Evolutionary conservation across 495 filamentous ascomycete species (phyloP), one percentile per base, ranked within the genome.

Genomic region (Xylaria telfairii): DNA sequence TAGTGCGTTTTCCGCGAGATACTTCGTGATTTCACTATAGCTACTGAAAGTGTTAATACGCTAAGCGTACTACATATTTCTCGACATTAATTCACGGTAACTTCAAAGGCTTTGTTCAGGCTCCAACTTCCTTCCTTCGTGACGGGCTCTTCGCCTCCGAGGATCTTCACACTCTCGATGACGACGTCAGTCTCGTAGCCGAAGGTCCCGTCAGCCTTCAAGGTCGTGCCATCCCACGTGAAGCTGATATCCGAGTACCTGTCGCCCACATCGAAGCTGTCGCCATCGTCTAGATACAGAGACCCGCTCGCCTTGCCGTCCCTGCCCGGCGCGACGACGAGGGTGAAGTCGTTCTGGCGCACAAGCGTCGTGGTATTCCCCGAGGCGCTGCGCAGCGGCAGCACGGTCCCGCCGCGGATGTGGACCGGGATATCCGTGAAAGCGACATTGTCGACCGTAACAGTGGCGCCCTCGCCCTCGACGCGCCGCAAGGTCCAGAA

Each of bases 381-480:
- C 63, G 87, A 87, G 49, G 83, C 80, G 8, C 82, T 78, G 3
- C 93, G 85, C 44, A 89, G 77, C 0, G 93, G 92, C 46, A 95
- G 73, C 69, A 95, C 87, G 67, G 81, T 86, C 17, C 93, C 92
- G 17, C 91, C 91, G 51, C 88, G 85, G 72, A 92, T 88, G 76
- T 90, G 90, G 7, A 94, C 82, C 13, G 92, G 92, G 75, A 96
- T 93, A 51, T 88, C 84, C n/a, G 90, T 90, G 70, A 89, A 83
- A 42, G 76, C 78, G 65, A 92, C 79, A 69, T 90, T 74, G 26
- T 74, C 74, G 41, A 91, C 75, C 0, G 83, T 88, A 44, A 90
- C 74, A 34, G 73, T 82, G 0, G 72, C 74, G 13, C 91, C 91
- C 2, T 73, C 74, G 13, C 91, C 90, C 6, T 79, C 80, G 19